Evolutionary conservation across 805 yeast genomes (phyloP).

Genomic region (Zygoascus biomembranicola): DNA sequence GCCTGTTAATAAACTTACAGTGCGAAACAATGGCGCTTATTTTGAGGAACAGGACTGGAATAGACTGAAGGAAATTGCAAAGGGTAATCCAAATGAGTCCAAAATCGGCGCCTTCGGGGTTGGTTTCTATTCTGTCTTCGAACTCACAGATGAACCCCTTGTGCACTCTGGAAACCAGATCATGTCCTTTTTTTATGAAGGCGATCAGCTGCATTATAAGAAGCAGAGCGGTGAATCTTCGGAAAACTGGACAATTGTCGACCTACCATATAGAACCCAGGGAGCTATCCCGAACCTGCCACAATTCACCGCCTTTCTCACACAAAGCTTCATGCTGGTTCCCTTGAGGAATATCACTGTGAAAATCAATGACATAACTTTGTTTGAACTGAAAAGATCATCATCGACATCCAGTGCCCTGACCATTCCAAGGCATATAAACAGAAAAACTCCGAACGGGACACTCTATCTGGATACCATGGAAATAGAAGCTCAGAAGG

Average conservation of each 20-base stretch:
- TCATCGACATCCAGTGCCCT: slow-evolving; percentile 17
- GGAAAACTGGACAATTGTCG: slow-evolving; percentile 30
- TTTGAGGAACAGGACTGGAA: slow-evolving; percentile 33
- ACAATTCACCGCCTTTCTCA: slow-evolving; percentile 30
- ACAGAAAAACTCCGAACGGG: slow-evolving; percentile 20
- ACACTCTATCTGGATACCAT: slow-evolving; percentile 20
- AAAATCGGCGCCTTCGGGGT: slow-evolving; percentile 38
- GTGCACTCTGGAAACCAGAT: slow-evolving; percentile 39
- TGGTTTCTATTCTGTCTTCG: slow-evolving; percentile 64
- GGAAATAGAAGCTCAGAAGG: slow-evolving; percentile 21
- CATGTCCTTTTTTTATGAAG: slow-evolving; percentile 31
- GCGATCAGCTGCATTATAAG: slow-evolving; percentile 31
- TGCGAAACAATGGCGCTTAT: slow-evolving; percentile 29
- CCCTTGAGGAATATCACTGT: slow-evolving; percentile 24
- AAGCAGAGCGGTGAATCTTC: slow-evolving; percentile 14
- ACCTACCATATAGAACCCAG: slow-evolving; percentile 28
- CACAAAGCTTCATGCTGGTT: slow-evolving; percentile 32
- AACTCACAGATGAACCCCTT: slow-evolving; percentile 73
- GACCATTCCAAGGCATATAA: slow-evolving; percentile 19
- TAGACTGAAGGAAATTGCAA: slow-evolving; percentile 33
- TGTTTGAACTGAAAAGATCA: slow-evolving; percentile 24
- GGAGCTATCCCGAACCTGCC: slow-evolving; percentile 27
- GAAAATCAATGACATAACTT: slow-evolving; percentile 21
- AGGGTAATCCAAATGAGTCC: slow-evolving; percentile 35
- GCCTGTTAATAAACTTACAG: slow-evolving; percentile 23